These are phyloP conservation scores for Dactylellina leptospora DNA, from an alignment of 2,329 filamentous ascomycete species.

Conservation along the genomic window DNA sequence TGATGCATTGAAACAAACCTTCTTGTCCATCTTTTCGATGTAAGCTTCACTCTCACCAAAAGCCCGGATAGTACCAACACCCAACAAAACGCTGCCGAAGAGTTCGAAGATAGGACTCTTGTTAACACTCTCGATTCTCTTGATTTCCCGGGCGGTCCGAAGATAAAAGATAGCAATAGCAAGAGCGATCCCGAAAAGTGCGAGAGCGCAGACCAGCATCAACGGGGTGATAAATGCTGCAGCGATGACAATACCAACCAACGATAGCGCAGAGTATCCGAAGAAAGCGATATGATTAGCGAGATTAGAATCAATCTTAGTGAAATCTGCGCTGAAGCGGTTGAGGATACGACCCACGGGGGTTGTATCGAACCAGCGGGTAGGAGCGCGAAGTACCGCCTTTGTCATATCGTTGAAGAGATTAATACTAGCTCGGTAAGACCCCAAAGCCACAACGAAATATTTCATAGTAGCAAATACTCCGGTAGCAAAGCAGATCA, in stretches of 20 bases:
- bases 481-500: constrained; percentile 68
- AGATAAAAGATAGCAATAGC: constrained; percentile 72
- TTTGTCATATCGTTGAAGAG: constrained; percentile 75
- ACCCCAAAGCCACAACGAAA: constrained; percentile 71
- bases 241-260: constrained; percentile 73
- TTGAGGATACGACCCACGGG: constrained; percentile 80
- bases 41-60: constrained; percentile 76
- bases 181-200: constrained; percentile 69
- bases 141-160: constrained; percentile 75
- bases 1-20: constrained; percentile 55
- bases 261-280: constrained; percentile 68
- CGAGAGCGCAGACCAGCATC: constrained; percentile 70
- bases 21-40: constrained; percentile 73
- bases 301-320: constrained; percentile 74
- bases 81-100: constrained; percentile 76
- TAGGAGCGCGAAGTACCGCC: constrained; percentile 73
- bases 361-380: constrained; percentile 83
- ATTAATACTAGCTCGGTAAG: constrained; percentile 73
- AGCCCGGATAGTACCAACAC: constrained; percentile 77
- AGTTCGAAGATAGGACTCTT: constrained; percentile 84
- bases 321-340: constrained; percentile 80
- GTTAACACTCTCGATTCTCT: constrained; percentile 77
- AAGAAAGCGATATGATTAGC: constrained; percentile 71
- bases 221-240: constrained; percentile 73
- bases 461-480: constrained; percentile 71